Evolutionary conservation across 1,284 basidiomycete genomes (phyloP), one percentile per base, ranked within the genome.

Genomic region (Tilletia caries): DNA sequence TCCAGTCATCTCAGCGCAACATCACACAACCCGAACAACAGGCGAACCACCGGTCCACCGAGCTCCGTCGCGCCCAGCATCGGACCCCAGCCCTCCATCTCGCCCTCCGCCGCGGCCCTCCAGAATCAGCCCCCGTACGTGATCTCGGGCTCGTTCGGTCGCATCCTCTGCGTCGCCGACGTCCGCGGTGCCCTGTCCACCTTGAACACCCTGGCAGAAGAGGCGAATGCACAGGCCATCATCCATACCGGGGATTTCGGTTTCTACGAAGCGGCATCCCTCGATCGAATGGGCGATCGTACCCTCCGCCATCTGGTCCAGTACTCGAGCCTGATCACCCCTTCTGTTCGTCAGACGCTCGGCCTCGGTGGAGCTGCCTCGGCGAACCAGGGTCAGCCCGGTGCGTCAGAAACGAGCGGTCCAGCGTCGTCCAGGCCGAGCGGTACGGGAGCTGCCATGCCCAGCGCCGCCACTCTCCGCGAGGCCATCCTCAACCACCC

Each of bases 241-340:
- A 92, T 99, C 73, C 95, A 98, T 84, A 97, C 95, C 0, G 96
- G 96, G 69, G 96, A 99, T 86, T 98, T 98, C 89, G 96, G 96
- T 70, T 97, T 98, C 85, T 96, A 96, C 84, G 93, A 94, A 84
- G 86, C 88, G 25, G 88, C 88, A 71, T 93, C 91, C 83, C 86
- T 96, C 67, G 91, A 91, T 48, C 87, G 92, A 74, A 95, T 98
- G 86, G 92, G 91, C 80, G 94, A 96, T 87, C 89, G 80, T 64
- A 85, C 95, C 52, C 89, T 98, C 25, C 91, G 93, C 78, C 96
- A 98, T 84, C 89, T 98, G 70, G 91, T 96, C 37, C 92, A 93
- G 87, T 98, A 99, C 85, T 97, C 95, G 20, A 94, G 95, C n/a
- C 89, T 98, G 72, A 92, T 99, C 74, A 87, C 92, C 4, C 87